Conservation (phyloP, 768 basidiomycete genomes). For the Kockovaella imperatae region DNA sequence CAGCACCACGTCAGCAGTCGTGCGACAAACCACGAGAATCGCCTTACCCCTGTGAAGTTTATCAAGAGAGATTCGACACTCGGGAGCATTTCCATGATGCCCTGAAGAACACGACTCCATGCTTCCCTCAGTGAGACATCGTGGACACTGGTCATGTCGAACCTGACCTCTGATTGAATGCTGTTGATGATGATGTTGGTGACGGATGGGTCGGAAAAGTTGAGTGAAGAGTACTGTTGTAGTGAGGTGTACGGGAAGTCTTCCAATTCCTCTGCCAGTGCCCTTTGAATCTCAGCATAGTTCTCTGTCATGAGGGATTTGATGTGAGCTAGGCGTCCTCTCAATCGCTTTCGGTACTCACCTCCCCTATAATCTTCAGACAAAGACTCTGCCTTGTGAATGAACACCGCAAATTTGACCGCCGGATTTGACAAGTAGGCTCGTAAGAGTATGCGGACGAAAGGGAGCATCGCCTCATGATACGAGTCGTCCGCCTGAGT, state of each 20-base stretch:
- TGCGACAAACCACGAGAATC: neutral
- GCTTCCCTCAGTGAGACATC: conserved; percentile 88
- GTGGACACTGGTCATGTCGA: conserved; percentile 85
- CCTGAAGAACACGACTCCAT: conserved; percentile 81
- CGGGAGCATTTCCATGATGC: conserved; percentile 72
- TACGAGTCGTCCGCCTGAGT: conserved; percentile 54
- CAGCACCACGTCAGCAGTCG: neutral
- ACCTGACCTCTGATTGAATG: conserved; percentile 53
- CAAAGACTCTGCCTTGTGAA: conserved; percentile 88
- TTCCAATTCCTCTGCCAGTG: conserved; percentile 69
- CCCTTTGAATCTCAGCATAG: conserved; percentile 81
- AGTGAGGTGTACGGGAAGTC: conserved; percentile 50
- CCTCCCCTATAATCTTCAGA: conserved; percentile 73
- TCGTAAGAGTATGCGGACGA: conserved; percentile 71
- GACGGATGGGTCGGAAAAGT: conserved; percentile 55
- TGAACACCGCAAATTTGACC: conserved; percentile 80
- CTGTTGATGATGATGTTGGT: conserved; percentile 53
- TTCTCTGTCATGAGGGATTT: conserved; percentile 55
- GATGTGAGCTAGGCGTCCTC: neutral
- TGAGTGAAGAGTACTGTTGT: conserved; percentile 10
- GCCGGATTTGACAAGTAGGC: conserved; percentile 67
- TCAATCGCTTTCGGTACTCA: conserved; percentile 1
- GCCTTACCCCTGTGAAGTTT: conserved; percentile 45
- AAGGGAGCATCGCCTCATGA: conserved; percentile 70
- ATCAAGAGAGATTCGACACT: conserved; percentile 82